Base-by-base conservation (phyloP, 2,329 filamentous ascomycete genomes). In the Microthyrium microscopicum region DNA sequence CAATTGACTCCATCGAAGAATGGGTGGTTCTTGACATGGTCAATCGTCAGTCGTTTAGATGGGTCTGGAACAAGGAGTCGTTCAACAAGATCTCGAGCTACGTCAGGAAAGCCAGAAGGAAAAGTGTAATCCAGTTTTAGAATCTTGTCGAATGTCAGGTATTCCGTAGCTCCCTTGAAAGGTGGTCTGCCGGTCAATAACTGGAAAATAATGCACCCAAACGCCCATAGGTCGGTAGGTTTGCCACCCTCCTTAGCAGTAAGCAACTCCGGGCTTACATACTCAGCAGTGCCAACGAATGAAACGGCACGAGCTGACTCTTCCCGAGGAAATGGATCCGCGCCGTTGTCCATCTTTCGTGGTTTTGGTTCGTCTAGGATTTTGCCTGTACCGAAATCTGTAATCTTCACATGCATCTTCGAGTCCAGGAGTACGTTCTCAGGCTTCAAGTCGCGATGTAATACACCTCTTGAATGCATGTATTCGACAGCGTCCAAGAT, bases 361-460 rank as follows among this genome's bases (percentile, higher is more conserved):
- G 60, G 66, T 42, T 67, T 64, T 12, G 55, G 49, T 22, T 51
- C 54, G 32, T 77, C 75, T 29, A 98, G 62, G 40, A 98, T 72
- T 53, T 94, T 95, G n/a, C 89, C 89, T 0, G 89, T 98, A 26
- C 89, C 89, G 50, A 98, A 98, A 56, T 98, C 89, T 5, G 89
- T 98, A 42, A 98, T 94, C 54, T 98, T 98, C 57, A 95, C 77
- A 48, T 95, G 83, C 80, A 94, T 91, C 48, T 92, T 78, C 42
- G 85, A 79, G 53, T 98, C 89, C 24, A 98, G 64, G 5, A 98
- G 68, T 4, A 98, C 85, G 43, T 98, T 98, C 53, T 98, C 89
- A 0, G 89, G 89, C 50, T 98, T 98, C 42, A 98, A 56, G 51
- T 98, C 89, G 42, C 89, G 78, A 54, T 98, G 89, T 39, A 98